Evolutionary conservation across 371 early-diverging fungal species (phyloP).

Genomic region (Coemansia sp.): DNA sequence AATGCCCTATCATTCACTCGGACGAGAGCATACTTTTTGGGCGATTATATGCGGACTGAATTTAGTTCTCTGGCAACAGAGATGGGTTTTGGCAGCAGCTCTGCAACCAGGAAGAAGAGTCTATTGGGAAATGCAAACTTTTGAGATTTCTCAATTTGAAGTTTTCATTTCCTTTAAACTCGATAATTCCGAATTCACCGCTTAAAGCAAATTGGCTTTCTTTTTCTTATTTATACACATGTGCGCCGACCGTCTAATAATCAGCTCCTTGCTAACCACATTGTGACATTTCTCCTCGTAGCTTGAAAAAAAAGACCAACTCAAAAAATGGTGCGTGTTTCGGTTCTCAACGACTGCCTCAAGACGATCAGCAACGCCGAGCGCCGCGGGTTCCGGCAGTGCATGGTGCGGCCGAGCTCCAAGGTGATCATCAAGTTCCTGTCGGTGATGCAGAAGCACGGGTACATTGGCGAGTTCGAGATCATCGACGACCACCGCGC

Average conservation of each 20-base stretch:
- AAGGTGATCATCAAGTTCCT: constrained; percentile 98
- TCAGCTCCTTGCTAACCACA: too few species aligned
- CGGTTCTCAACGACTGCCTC: constrained; percentile 94
- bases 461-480: constrained; percentile 99
- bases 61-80: neutral
- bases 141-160: neutral
- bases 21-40: neutral
- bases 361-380: constrained; percentile 99
- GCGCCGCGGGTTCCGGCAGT: constrained; percentile 97
- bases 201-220: too few species aligned
- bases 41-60: neutral
- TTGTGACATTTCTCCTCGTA: too few species aligned
- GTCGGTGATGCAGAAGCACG: constrained; percentile 98
- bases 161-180: too few species aligned
- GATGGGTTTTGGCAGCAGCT: neutral
- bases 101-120: neutral
- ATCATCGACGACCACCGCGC: constrained; percentile 98
- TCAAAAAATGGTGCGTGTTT: constrained; percentile 78
- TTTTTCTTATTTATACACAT: too few species aligned
- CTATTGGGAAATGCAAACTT: too few species aligned
- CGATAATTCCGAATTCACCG: too few species aligned
- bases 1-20: neutral
- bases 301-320: neutral
- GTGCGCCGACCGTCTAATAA: too few species aligned
- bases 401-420: constrained; percentile 93